Conservation (phyloP, 192 early-diverging fungal genomes). For the Coemansia biformis region DNA sequence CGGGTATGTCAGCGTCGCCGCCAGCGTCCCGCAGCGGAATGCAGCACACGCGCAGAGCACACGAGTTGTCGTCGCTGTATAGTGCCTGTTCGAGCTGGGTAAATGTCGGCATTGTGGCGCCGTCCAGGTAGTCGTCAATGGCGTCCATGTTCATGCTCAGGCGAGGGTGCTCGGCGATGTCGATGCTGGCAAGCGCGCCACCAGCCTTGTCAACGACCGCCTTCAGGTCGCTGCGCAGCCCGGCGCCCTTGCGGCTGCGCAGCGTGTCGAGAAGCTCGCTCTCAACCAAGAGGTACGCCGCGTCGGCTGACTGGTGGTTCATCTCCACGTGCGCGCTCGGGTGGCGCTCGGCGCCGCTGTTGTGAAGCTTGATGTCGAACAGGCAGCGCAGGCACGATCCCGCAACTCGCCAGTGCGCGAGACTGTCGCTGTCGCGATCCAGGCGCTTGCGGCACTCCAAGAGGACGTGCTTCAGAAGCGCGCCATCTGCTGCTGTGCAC, state of each 20-base stretch:
- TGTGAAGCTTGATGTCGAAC: constrained; percentile 39
- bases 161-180: constrained; percentile 24
- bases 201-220: constrained; percentile 28
- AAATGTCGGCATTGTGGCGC: constrained; percentile 41
- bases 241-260: constrained; percentile 24
- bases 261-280: constrained; percentile 25
- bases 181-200: constrained; percentile 20
- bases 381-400: constrained; percentile 32
- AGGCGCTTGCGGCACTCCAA: constrained; percentile 3
- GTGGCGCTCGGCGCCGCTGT: constrained; percentile 14
- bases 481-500: constrained; percentile 35
- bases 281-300: constrained; percentile 29
- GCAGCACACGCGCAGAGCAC: constrained; percentile 3
- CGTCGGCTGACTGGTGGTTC: constrained; percentile 21
- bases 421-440: neutral
- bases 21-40: constrained; percentile 1
- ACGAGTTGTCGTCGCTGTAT: neutral
- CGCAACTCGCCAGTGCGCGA: constrained; percentile 13
- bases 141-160: constrained; percentile 35
- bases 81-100: constrained; percentile 12
- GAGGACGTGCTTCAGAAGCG: constrained; percentile 23
- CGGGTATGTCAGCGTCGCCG: neutral
- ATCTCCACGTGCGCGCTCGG: constrained; percentile 26
- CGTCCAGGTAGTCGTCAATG: constrained; percentile 42
- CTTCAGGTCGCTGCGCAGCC: constrained; percentile 41